Base-by-base conservation (phyloP, 176 grass and related monocot genomes). In the bread wheat (Triticum aestivum) region DNA sequence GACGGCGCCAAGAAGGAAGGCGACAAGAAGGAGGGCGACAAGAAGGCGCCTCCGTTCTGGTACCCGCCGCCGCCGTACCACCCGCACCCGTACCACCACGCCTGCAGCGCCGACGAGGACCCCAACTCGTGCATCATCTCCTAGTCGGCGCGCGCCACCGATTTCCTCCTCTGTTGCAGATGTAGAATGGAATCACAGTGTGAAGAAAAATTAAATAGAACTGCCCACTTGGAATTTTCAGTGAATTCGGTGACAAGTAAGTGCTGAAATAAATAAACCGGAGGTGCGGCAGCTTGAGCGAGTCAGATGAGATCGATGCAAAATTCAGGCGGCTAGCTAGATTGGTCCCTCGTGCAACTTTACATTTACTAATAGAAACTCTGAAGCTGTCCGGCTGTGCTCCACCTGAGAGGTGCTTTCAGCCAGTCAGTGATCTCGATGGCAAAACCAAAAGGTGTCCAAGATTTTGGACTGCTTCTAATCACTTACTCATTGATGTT, bases 61-160 rank as follows among this genome's bases (percentile, higher is more conserved):
- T 87, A 34, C 63, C 80, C 23, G 56, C 8, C 59, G 21, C 70
- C 72, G 12, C 77, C 21, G 27, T 82, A 87, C 24, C 89, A 93
- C 79, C 32, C 21, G 38, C 69, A 73, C 70, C 77, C 21, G 27
- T 82, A 86, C 26, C 89, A 93, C 80, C 39, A 38, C 83, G 88
- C 84, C 72, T 84, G 37, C 45, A 91, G 91, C 87, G 33, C 65
- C 41, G 96, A 94, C 52, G 96, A 95, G 72, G 66, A 95, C 69
- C 90, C 96, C 15, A 95, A 95, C 79, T 77, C 84, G 5, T 98
- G 96, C 78, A 84, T 86, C 62, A 89, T 98, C 62, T 87, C 61
- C 83, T 97, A 79, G 94, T 56, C 72, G 13, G 2, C 23, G 69
- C 6, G 3, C 20, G 52, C 27, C 27, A 44, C 35, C 15, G 73